These are phyloP conservation scores for Xylariaceae sp. DNA, from an alignment of 2,329 filamentous ascomycete genomes.

Conservation along the genomic window DNA sequence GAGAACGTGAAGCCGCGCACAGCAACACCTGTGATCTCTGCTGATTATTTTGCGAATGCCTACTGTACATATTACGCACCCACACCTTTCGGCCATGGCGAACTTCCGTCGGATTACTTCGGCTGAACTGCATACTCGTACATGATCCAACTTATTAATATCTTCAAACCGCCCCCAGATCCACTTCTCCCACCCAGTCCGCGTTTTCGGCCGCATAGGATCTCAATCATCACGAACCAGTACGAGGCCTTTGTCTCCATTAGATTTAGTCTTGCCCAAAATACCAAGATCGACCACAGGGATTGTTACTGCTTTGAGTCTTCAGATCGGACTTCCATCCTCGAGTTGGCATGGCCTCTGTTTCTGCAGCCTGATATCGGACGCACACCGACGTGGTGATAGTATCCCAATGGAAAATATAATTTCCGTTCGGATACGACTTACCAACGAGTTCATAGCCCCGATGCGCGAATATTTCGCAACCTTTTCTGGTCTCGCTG, in stretches of 20 bases:
- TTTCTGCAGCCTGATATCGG: neutral
- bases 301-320: slow-evolving; percentile 7
- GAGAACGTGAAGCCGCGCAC: no score
- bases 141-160: slow-evolving; percentile 15
- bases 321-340: neutral
- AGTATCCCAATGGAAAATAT: no score
- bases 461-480: neutral
- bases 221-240: slow-evolving; percentile 7
- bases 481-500: neutral
- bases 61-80: no score
- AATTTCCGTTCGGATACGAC: no score
- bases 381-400: neutral
- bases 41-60: no score
- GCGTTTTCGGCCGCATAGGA: slow-evolving; percentile 9
- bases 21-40: no score
- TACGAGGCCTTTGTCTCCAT: neutral
- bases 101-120: no score
- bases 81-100: no score
- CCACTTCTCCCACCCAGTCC: slow-evolving; percentile 2
- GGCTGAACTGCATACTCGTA: no score
- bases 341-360: neutral
- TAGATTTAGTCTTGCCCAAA: slow-evolving; percentile 16
- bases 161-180: slow-evolving; percentile 19
- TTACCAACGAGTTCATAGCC: neutral
- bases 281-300: slow-evolving; percentile 10